Base-by-base conservation (phyloP, 177 flowering plant genomes). In the Vitis hybrid region DNA sequence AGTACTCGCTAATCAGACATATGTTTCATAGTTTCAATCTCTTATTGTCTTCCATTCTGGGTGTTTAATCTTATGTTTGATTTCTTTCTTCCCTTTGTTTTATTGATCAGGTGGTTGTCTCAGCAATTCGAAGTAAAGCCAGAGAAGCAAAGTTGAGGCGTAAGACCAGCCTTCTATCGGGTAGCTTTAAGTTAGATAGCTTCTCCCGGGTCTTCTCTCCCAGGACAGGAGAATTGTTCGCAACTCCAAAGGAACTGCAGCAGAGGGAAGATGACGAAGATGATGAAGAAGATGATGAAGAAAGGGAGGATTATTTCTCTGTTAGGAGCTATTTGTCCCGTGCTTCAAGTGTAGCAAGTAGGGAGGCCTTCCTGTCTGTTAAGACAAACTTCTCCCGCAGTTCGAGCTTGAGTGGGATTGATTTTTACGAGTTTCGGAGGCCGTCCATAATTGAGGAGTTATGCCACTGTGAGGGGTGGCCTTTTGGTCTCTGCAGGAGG, bases 401-500 rank as follows among this genome's bases (percentile, higher is more conserved):
- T 67, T 84, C 88, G 14, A 86, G 87, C 81, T 66, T 76, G 52
- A 78, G 71, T n/a, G 73, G 70, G 63, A 6, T 80, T 15, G 87
- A 82, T 12, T 76, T 69, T 58, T 66, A 46, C 54, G 78, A 80
- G 19, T 54, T 67, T 27, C 64, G 69, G 52, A 77, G 81, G 74
- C 78, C 81, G 1, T 82, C 86, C 0, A 78, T 91, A 15, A 70
- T 89, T 18, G 76, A 77, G 59, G 91, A 88, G 79, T 67, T 91
- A 6, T 72, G 87, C 27, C 83, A 86, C 10, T 93, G 92, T 24
- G 82, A 91, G 59, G 97, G 97, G 32, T 93, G 98, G 98, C 95
- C 98, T 0, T 91, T 93, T 32, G 98, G 98, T 21, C 84, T 93
- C 3, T 82, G 83, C 78, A 68, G 90, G 62, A 93, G 80, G 75